These are phyloP conservation scores for Cymodocea nodosa DNA, from an alignment of 116 monocot species.

Conservation along the genomic window DNA sequence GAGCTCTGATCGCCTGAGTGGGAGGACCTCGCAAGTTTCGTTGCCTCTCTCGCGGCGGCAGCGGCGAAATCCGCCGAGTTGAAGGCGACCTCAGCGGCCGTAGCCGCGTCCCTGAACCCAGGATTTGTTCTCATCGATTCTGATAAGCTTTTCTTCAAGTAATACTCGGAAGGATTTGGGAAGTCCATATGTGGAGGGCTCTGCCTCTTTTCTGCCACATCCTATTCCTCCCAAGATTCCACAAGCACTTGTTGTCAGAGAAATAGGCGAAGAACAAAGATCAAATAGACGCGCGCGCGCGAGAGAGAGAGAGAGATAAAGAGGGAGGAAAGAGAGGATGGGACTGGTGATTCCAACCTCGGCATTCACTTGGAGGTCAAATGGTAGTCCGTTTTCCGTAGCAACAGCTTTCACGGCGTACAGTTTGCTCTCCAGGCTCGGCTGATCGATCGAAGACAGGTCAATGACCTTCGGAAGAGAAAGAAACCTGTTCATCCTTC, in stretches of 20 bases:
- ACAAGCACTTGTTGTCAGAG: neutral
- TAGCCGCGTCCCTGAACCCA: conserved; percentile 34
- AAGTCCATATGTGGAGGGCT: neutral
- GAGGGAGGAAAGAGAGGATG: neutral
- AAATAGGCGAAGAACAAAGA: no score
- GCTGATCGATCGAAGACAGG: conserved; percentile 48
- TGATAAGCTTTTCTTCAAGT: neutral
- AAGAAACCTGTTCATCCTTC: neutral
- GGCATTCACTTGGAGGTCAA: no score
- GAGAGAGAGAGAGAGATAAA: no score
- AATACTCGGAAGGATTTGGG: neutral
- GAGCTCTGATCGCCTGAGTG: neutral
- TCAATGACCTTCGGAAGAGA: conserved; percentile 41
- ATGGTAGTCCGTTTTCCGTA: conserved; percentile 42
- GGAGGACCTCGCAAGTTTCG: conserved; percentile 36
- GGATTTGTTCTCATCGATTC: conserved; percentile 1
- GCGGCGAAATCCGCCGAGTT: conserved; percentile 48
- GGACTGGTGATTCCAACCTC: neutral
- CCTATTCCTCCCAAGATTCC: neutral
- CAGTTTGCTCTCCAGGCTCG: conserved; percentile 41
- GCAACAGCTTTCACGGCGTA: conserved; percentile 58
- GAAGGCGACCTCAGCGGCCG: conserved; percentile 52
- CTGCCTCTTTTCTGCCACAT: conserved; percentile 4
- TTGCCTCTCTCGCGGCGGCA: conserved; percentile 50
- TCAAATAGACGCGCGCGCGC: no score